Evolutionary conservation across 2,329 filamentous ascomycete genomes (phyloP).

Genomic region (Monosporascus sp.): DNA sequence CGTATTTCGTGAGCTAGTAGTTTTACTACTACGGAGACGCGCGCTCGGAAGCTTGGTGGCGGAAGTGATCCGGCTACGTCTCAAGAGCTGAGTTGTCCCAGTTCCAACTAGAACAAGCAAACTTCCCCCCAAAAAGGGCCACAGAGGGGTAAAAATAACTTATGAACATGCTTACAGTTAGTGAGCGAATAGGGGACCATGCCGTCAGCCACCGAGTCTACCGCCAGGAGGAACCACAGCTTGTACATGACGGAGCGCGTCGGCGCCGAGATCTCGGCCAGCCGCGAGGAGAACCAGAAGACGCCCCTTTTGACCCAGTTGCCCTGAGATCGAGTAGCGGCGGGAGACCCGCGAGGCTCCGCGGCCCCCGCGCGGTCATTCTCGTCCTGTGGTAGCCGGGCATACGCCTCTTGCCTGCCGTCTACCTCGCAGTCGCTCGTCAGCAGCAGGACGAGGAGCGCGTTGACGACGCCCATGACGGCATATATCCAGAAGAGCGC

Average conservation of each 20-base stretch:
- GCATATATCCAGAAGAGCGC: constrained; percentile 53
- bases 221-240: constrained; percentile 57
- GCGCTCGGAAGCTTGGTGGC: no score
- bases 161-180: constrained; percentile 27
- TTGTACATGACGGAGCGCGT: constrained; percentile 57
- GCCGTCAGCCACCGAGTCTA: constrained; percentile 61
- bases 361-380: not conserved
- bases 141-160: no score
- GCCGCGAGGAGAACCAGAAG: constrained; percentile 27
- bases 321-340: not conserved
- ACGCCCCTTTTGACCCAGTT: constrained; percentile 9
- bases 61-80: no score
- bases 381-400: constrained; percentile 15
- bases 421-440: constrained; percentile 46
- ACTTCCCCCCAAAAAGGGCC: no score
- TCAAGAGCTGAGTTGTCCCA: no score
- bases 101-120: no score
- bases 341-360: constrained; percentile 3
- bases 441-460: constrained; percentile 39
- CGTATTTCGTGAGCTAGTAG: no score
- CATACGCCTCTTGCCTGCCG: constrained; percentile 16
- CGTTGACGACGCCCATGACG: constrained; percentile 47
- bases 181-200: constrained; percentile 56
- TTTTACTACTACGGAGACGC: no score
- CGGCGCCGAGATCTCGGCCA: constrained; percentile 50